A percentile compares a stretch with the other conserved stretches of the same genome.
Evolutionary conservation across 192 early-diverging fungal genomes (phyloP).

Genomic region (Piromyces finnis): DNA sequence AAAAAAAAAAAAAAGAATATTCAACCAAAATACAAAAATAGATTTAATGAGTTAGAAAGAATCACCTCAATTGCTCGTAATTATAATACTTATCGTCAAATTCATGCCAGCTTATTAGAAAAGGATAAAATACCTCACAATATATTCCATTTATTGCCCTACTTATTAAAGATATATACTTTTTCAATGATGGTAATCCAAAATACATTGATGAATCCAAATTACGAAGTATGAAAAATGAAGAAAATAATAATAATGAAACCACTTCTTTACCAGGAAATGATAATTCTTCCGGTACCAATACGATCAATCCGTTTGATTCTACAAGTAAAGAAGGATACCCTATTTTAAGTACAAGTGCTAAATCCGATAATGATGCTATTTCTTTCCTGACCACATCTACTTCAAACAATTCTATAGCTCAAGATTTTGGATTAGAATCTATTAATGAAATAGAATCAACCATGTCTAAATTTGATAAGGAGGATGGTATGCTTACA

Average conservation of each 20-base stretch:
- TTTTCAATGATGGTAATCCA: neutral
- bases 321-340: too few species aligned
- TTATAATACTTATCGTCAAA: neutral
- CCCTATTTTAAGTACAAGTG: neutral
- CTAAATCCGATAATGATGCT: neutral
- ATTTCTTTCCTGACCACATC: neutral
- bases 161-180: neutral
- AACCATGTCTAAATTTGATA: neutral
- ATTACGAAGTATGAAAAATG: neutral
- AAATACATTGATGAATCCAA: neutral
- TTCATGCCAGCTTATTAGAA: neutral
- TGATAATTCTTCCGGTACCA: too few species aligned
- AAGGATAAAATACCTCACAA: neutral
- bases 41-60: neutral
- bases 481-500: neutral
- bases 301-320: too few species aligned
- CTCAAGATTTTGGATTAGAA: neutral
- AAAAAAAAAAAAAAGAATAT: too few species aligned
- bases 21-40: neutral
- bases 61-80: neutral
- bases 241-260: neutral
- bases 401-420: neutral
- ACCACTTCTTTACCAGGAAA: too few species aligned
- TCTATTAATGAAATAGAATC: neutral
- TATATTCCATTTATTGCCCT: neutral